Base-by-base conservation (phyloP, 305 asterid genomes). In the Solanum chacoense region DNA sequence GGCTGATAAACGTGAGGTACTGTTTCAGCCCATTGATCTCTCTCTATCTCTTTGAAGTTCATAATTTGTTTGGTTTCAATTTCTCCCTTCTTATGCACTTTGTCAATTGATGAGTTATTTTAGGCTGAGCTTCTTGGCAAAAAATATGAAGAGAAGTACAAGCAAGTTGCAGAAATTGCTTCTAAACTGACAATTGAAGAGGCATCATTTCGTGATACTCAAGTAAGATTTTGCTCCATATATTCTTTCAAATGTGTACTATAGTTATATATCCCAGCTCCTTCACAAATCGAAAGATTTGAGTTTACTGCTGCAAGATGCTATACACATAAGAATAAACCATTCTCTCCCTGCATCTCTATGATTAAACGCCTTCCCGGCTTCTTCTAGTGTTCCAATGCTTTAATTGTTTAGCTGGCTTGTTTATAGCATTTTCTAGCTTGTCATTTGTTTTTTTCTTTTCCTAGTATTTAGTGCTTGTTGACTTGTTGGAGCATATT, bases 1-100 rank as follows among this genome's bases (percentile, higher is more conserved):
- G 90, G 98, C 99, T 87, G 99, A 96, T 94, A 98, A 95, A 92
- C 91, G 89, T 11, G 99, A 98, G 99, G 99, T 96, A 92, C 86
- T 78, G 28, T 85, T 90, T 89, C 90, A 40, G 29, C 8, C 55
- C 50, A 26, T 38, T 79, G 73, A 83, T 83, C 42, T 83, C 86
- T 29, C 31, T 50, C 69, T 45, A 20, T 28, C 36, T 83, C 67
- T 45, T 10, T 81, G 40, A 81, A 81, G 40, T 81, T 81, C 86
- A 45, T 80, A 80, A 40, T 18, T 81, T 84, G 67, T 78, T 37
- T 86, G 75, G 35, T 74, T 22, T 77, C 50, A 86, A 45, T 74
- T 31, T 32, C 67, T 88, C 32, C 10, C 78, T 67, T 71, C 87
- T 13, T 67, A 16, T 78, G 75, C 81, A 59, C 63, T 76, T 29